Evolutionary conservation across 257 asterid species (phyloP).

Genomic region (Nicotiana attenuata): DNA sequence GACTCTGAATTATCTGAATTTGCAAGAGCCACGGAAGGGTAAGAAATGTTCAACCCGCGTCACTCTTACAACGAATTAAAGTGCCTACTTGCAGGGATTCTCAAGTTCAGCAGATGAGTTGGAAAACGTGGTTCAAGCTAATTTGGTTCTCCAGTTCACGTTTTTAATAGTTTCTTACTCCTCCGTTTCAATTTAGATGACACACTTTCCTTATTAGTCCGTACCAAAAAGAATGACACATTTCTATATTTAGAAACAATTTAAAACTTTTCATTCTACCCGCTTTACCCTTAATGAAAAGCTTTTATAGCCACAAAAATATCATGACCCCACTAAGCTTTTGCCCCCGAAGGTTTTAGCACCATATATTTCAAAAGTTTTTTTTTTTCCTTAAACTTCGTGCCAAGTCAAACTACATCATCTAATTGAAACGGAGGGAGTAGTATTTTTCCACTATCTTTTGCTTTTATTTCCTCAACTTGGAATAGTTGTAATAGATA

Average conservation of each 20-base stretch:
- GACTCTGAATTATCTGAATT: constrained; percentile 61
- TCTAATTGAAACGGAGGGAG: too few species aligned
- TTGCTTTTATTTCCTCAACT: background rate
- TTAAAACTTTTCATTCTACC: background rate
- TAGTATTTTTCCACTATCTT: too few species aligned
- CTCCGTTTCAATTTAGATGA: background rate
- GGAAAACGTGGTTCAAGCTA: background rate
- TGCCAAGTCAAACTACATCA: too few species aligned
- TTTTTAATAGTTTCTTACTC: background rate
- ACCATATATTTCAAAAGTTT: too few species aligned
- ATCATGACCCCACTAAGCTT: too few species aligned
- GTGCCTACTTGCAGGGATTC: background rate
- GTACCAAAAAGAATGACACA: background rate
- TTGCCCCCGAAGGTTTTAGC: too few species aligned
- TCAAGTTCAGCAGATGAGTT: background rate
- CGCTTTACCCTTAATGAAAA: background rate
- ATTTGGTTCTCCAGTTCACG: background rate
- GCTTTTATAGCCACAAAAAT: background rate
- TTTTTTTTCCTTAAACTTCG: too few species aligned
- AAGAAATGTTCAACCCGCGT: constrained; percentile 13
- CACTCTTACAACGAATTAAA: background rate
- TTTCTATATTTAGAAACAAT: background rate
- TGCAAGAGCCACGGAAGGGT: constrained; percentile 67
- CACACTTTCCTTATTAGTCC: background rate
- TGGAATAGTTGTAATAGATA: background rate